Percentiles rank a stretch among this genome's conserved stretches.
phyloP scores from a whole-genome alignment of 371 early-diverging fungal species.

The Actinomortierella ambigua region DNA sequence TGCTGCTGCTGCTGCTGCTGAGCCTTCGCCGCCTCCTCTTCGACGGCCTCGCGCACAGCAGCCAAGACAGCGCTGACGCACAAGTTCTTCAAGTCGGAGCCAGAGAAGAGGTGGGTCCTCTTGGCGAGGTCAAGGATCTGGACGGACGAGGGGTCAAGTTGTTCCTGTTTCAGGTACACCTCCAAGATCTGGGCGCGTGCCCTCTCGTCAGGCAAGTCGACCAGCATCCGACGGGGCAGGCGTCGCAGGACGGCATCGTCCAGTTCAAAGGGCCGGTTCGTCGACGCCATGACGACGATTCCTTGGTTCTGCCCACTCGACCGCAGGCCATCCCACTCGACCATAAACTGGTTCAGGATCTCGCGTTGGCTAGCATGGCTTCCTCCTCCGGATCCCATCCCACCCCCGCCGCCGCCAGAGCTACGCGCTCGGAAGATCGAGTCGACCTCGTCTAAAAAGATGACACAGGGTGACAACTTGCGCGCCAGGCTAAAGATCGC shows the following conservation, averaged over 20 bases:
- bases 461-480: constrained; percentile 94
- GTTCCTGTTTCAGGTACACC: constrained; percentile 81
- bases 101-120: constrained; percentile 83
- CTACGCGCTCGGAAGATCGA: constrained; percentile 90
- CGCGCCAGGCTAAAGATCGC: constrained; percentile 97
- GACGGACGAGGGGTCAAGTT: constrained; percentile 53
- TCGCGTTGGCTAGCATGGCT: constrained; percentile 70
- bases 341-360: constrained; percentile 96
- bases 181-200: constrained; percentile 84
- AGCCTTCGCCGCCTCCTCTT: constrained; percentile 37
- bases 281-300: constrained; percentile 93
- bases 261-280: constrained; percentile 97
- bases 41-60: constrained; percentile 66
- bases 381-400: constrained; percentile 57
- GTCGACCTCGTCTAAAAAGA: constrained; percentile 99
- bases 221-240: constrained; percentile 92
- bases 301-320: constrained; percentile 70
- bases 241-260: constrained; percentile 98
- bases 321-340: constrained; percentile 95
- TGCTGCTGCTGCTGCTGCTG: neutral
- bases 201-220: constrained; percentile 87
- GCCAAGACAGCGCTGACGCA: constrained; percentile 92
- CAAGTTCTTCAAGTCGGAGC: constrained; percentile 98
- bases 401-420: constrained; percentile 48
- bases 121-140: constrained; percentile 66